A percentile compares a stretch with the other conserved stretches of the same genome.
Conservation (phyloP, 306 rosid genomes). For the Lathyrus oleraceus region DNA sequence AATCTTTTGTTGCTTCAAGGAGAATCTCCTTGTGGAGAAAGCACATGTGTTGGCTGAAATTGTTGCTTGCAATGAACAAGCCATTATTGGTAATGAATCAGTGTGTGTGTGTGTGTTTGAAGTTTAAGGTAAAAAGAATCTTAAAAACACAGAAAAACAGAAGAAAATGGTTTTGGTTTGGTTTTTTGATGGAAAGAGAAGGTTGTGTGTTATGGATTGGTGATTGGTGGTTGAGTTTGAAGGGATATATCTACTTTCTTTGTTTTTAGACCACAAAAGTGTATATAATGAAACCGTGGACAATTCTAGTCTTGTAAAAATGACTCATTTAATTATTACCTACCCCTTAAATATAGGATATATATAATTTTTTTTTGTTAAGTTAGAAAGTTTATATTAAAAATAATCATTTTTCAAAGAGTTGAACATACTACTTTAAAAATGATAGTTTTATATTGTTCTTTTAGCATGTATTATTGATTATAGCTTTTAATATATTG, state of each 20-base stretch:
- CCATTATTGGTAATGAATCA: slow-evolving; percentile 43
- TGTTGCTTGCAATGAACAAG: slow-evolving; percentile 66
- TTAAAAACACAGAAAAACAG: neutral
- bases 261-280: slow-evolving; percentile 14
- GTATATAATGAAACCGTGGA: neutral
- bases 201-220: slow-evolving; percentile 31
- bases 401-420: no score
- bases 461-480: no score
- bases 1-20: slow-evolving; percentile 44
- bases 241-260: slow-evolving; percentile 28
- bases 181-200: neutral
- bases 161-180: slow-evolving; percentile 1
- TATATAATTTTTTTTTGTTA: no score
- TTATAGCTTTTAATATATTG: no score
- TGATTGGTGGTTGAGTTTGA: slow-evolving; percentile 42
- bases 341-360: no score
- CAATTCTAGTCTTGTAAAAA: neutral
- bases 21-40: slow-evolving; percentile 49
- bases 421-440: no score
- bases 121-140: slow-evolving; percentile 11
- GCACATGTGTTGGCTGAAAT: slow-evolving; percentile 62
- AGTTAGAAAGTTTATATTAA: no score
- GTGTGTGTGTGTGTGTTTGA: slow-evolving; percentile 4
- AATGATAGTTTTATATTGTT: no score
- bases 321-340: no score